Conservation (phyloP, 225 moss, liverwort and hornwort species). For the Pseudisothecium myosuroides region DNA sequence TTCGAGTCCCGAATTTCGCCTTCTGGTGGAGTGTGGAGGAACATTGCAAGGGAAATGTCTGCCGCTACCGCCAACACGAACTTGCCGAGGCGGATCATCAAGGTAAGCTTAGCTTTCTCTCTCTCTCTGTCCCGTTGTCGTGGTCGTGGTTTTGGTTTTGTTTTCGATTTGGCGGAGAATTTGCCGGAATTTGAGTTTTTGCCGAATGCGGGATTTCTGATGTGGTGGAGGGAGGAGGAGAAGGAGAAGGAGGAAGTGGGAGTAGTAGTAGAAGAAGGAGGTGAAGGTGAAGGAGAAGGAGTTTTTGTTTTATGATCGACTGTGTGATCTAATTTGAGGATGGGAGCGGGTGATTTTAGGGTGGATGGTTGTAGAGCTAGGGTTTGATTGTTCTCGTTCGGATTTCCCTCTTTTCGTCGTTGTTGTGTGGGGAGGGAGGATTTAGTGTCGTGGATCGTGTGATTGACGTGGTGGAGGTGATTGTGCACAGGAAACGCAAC, state of each 20-base stretch:
- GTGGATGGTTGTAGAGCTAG: not conserved
- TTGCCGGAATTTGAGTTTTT: not conserved
- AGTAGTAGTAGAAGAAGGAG: not conserved
- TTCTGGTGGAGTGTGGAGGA: not conserved
- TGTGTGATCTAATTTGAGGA: not conserved
- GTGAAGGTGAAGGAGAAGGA: not conserved
- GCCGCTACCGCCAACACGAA: conserved; percentile 81
- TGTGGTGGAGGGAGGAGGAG: not conserved
- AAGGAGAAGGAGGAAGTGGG: not conserved
- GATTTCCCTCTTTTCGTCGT: not conserved
- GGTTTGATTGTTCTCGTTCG: not conserved
- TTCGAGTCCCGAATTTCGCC: not conserved
- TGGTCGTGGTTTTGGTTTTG: not conserved
- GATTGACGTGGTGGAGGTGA: conserved; percentile 12
- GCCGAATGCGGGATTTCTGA: not conserved
- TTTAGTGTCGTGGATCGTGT: not conserved
- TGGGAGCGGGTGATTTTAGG: not conserved
- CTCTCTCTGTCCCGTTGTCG: too few relatives aligned
- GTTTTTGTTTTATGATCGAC: too few relatives aligned
- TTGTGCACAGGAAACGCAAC: conserved; percentile 79
- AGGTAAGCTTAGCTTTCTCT: conserved; percentile 9
- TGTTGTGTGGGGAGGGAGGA: not conserved
- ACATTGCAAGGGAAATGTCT: conserved; percentile 33
- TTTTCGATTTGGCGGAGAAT: not conserved
- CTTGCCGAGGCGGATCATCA: conserved; percentile 93